Evolutionary conservation across 768 basidiomycete genomes (phyloP).

Genomic region (Tricholomella constricta): DNA sequence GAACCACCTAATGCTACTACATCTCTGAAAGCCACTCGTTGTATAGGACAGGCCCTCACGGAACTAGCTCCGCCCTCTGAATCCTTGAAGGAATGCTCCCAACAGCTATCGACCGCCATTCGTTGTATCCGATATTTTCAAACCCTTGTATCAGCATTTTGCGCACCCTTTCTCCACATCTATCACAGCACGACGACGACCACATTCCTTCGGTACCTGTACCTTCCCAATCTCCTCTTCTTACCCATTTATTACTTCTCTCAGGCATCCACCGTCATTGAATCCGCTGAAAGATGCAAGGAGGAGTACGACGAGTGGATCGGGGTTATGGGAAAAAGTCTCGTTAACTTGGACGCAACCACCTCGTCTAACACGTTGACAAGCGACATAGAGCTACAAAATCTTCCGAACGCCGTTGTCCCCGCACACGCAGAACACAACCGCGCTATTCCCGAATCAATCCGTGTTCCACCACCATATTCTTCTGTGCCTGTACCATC

Average conservation of each 20-base stretch:
- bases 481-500: not conserved
- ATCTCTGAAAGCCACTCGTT: not conserved
- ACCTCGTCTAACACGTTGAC: not conserved
- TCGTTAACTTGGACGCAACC: constrained; percentile 6
- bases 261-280: constrained; percentile 9
- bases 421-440: not conserved
- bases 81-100: constrained; percentile 7
- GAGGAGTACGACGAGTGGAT: constrained; percentile 17
- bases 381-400: not conserved
- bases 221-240: constrained; percentile 11
- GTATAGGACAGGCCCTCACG: not conserved
- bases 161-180: not conserved
- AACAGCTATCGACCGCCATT: not conserved
- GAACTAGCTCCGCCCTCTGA: not conserved
- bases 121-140: constrained; percentile 2
- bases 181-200: constrained; percentile 2
- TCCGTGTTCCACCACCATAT: constrained; percentile 4
- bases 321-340: not conserved
- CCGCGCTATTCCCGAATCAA: constrained; percentile 1
- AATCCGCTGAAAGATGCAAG: constrained; percentile 8
- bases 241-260: constrained; percentile 12
- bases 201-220: constrained; percentile 1
- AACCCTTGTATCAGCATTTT: not conserved
- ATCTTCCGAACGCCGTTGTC: not conserved
- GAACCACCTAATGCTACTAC: not conserved